These are phyloP conservation scores for Spinacia oleracea DNA, from an alignment of 179 eudicot species.

Conservation along the genomic window DNA sequence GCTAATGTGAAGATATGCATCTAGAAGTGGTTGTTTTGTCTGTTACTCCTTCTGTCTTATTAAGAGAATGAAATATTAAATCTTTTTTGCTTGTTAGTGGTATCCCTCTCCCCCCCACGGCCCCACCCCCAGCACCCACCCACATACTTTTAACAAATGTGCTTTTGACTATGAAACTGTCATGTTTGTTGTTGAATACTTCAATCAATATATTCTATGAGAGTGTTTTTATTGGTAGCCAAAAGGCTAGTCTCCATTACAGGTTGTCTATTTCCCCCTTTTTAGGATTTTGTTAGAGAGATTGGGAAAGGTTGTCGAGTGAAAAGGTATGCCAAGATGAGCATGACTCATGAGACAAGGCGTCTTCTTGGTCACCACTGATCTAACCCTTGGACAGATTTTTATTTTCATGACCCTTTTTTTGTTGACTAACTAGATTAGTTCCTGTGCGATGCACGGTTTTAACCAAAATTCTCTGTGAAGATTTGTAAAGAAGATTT, in stretches of 20 bases:
- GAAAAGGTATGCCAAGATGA: not conserved
- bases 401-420: not conserved
- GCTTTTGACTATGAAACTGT: not conserved
- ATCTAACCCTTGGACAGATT: not conserved
- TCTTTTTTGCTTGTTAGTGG: not conserved
- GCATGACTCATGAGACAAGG: too few species aligned
- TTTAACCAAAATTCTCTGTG: too few species aligned
- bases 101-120: not conserved
- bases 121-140: too few species aligned
- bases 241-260: not conserved
- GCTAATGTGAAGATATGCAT: too few species aligned
- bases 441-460: too few species aligned
- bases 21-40: not conserved
- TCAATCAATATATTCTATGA: not conserved
- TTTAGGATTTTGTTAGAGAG: not conserved
- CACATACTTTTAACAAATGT: too few species aligned
- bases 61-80: not conserved
- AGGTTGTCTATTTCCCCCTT: not conserved
- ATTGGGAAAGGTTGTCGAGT: not conserved
- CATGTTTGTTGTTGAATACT: not conserved
- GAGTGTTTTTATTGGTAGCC: not conserved
- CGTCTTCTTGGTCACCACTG: not conserved
- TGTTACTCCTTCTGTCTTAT: too few species aligned
- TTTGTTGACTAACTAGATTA: too few species aligned
- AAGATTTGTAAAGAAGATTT: too few species aligned